Evolutionary conservation across 306 rosid genomes (phyloP), one percentile per base, ranked within the genome.

Genomic region (Fagus crenata): DNA sequence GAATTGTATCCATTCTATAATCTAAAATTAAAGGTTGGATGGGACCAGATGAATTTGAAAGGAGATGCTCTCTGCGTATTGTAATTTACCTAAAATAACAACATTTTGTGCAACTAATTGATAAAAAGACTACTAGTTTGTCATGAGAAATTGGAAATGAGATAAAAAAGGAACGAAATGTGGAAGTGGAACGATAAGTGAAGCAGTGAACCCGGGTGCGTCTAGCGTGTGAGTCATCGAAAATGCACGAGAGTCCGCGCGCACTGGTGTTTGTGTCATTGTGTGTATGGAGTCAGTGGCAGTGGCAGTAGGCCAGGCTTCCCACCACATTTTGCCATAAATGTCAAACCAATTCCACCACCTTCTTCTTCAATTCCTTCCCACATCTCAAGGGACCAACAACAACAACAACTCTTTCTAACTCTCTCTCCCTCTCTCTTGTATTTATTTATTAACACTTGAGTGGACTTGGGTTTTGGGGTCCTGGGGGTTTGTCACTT

Each of bases 251-350:
- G 54, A 37, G 78, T 46, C 81, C 40, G 72, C 72, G 84, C 77
- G 72, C 74, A 72, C 69, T 76, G 80, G 56, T 71, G 79, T 72
- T 18, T 69, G 73, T 22, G 55, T 37, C 41, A 35, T 51, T 28
- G 49, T 56, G 69, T 13, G 63, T 22, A 22, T 14, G 72, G 53
- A 79, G n/a, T n/a, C n/a, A n/a, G 87, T 79, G 81, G 78, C 59
- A 59, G 85, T 59, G 84, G 65, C 63, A 37, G 81, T 72, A 77
- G 89, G 85, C 58, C 82, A 81, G 60, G 22, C 76, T 74, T 79
- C 65, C 86, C 81, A 53, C 81, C 54, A 75, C 77, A 61, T 49
- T 75, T 77, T 46, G 77, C 84, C 86, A 72, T 85, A 84, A 84
- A 85, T 87, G 81, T 49, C 80, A 53, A 53, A 49, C 31, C 71